Base-by-base conservation (phyloP, 495 filamentous ascomycete genomes). In the Aspergillus kassunensis region DNA sequence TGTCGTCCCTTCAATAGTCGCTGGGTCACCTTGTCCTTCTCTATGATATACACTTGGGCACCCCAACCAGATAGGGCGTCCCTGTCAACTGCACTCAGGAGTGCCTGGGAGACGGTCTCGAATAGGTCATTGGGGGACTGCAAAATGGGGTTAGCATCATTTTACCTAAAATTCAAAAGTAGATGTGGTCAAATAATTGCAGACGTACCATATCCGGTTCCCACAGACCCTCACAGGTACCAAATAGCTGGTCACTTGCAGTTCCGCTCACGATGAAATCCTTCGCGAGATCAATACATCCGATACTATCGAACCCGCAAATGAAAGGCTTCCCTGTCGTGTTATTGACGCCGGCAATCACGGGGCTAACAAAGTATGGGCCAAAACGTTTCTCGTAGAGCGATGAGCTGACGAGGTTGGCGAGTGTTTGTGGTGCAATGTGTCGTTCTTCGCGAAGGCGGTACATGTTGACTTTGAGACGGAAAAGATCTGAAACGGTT, bases 401-500 rank as follows among this genome's bases (percentile, higher is more conserved):
- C 52, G 79, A 83, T 54, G 81, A 87, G 65, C 84, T 89, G 62
- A 98, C 92, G 45, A 98, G 83, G 76, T 97, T 96, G 65, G 93
- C 92, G 74, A 97, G 85, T 40, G 93, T 98, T 72, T 88, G 79
- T 16, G 93, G 93, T 34, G 88, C 85, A 76, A 97, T 97, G 72
- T 88, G 79, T 58, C 93, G 91, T 77, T 97, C 93, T 76, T 98
- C 93, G 62, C 93, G 89, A 60, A 98, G 83, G 33, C 93, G 90
- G 83, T 98, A 98, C 89, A 98, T 91, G 80, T 98, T 98, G 62
- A 96, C 90, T 78, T 98, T 98, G 80, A 93, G 97, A 63, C 93
- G 90, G 80, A 98, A 93, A 57, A 97, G 89, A 73, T 98, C 93
- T 53, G 86, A 87, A 56, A 98, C 93, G 54, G 95, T 97, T 29